Conservation (phyloP, 2,329 filamentous ascomycete genomes). For the Colletotrichum sp. region DNA sequence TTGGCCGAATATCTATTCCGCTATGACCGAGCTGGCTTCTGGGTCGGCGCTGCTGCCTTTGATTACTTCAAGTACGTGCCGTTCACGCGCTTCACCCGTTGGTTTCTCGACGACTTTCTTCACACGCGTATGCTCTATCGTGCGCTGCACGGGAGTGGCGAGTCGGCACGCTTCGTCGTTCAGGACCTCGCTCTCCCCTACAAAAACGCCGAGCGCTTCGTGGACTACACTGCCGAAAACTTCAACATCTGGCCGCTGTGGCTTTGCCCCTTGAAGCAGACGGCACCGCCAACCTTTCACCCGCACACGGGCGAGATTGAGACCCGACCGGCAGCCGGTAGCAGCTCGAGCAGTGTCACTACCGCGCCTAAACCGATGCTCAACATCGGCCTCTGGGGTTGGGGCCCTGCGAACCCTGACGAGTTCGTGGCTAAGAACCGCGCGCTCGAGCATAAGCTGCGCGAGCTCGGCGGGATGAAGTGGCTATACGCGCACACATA, state of each 20-base stretch:
- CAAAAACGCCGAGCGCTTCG: conserved; percentile 53
- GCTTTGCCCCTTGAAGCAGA: conserved; percentile 60
- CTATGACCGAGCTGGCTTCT: conserved; percentile 78
- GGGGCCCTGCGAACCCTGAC: conserved; percentile 60
- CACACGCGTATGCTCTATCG: conserved; percentile 79
- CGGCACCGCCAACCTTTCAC: conserved; percentile 58
- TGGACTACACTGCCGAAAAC: conserved; percentile 57
- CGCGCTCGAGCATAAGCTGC: conserved; percentile 71
- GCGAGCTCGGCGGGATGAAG: conserved; percentile 76
- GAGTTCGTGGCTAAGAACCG: conserved; percentile 75
- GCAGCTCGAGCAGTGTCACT: background rate
- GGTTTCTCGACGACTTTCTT: conserved; percentile 74
- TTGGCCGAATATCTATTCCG: conserved; percentile 77
- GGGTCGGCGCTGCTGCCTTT: conserved; percentile 71
- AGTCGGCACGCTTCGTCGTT: conserved; percentile 68
- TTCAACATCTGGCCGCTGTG: conserved; percentile 65
- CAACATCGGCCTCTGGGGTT: conserved; percentile 81
- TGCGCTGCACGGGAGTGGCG: conserved; percentile 70
- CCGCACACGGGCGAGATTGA: conserved; percentile 49
- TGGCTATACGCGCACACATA: conserved; percentile 90
- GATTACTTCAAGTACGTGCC: conserved; percentile 69
- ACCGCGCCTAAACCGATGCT: conserved; percentile 47
- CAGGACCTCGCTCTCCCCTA: conserved; percentile 70
- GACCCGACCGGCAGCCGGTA: conserved; percentile 10
- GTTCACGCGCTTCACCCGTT: conserved; percentile 69